Evolutionary conservation across 768 basidiomycete species (phyloP), one percentile per base, ranked within the genome.

Genomic region (Hypholoma sublateritium): DNA sequence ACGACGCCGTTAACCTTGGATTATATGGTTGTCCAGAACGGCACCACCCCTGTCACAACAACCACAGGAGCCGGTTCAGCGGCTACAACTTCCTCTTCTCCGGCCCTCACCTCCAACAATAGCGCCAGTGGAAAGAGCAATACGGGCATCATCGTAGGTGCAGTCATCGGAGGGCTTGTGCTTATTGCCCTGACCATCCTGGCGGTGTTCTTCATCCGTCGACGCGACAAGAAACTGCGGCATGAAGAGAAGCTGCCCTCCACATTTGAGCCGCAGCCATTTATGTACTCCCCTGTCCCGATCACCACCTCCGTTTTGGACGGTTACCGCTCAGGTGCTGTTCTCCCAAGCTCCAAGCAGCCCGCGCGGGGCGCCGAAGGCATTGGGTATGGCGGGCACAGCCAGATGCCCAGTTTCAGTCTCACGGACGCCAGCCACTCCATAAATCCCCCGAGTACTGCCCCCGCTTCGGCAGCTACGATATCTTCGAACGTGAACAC

Each of bases 1-100:
- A 59, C 60, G 13, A 69, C 66, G 19, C 71, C 71, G 9, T 61
- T 72, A 17, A 61, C 61, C 4, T 45, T 72, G 11, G 65, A 66
- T 43, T 69, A 68, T 39, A 39, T 70, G 6, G 37, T 67, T 11
- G 53, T 72, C 12, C 57, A 67, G 14, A 66, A 69, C 48, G 65
- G 59, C 0, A 61, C 57, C 14, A 16, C 19, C 21, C 49, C 53
- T 16, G 51, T 55, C 2, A 25, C 53, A 13, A 24, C 51, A 21
- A 46, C 53, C n/a, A 44, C 43, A 12, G 32, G 48, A 19, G 32
- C 56, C 43, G 59, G 51, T 37, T 36, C 55, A 4, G 5, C 56
- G 34, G 21, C 36, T n/a, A 4, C 50, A 0, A 55, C 42, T 42
- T 41, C 39, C 37, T 39, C 53, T 17, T n/a, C 44, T 34, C 50